Evolutionary conservation across 495 filamentous ascomycete genomes (phyloP).

Genomic region (Tricharina praecox): DNA sequence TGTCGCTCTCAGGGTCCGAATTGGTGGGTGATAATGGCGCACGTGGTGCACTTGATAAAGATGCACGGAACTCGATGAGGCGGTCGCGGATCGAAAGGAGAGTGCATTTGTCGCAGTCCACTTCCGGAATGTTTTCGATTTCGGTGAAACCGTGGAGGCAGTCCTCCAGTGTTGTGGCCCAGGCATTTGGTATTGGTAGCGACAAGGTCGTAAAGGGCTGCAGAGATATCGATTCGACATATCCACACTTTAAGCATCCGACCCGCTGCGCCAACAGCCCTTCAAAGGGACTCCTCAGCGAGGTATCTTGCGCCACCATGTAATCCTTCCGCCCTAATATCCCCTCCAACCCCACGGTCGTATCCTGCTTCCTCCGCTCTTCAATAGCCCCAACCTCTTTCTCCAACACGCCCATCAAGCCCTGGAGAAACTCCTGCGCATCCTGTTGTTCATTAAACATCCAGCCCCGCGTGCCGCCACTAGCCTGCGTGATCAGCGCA

Average conservation of each 20-base stretch:
- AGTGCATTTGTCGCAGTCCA: conserved; percentile 85
- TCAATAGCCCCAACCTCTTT: conserved; percentile 42
- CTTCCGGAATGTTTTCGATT: conserved; percentile 67
- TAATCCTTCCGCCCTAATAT: conserved; percentile 16
- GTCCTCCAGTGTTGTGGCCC: conserved; percentile 44
- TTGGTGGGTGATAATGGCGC: too few species aligned
- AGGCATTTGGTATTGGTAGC: conserved; percentile 42
- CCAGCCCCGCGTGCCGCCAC: conserved; percentile 11
- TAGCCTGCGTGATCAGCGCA: background rate
- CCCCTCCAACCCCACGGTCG: conserved; percentile 9
- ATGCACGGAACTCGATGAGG: conserved; percentile 30
- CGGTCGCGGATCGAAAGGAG: conserved; percentile 36
- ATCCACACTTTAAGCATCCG: conserved; percentile 70
- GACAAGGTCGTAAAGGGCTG: conserved; percentile 92
- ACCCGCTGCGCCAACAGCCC: conserved; percentile 80
- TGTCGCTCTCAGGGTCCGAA: background rate
- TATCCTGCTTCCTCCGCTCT: conserved; percentile 3
- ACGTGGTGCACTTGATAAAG: too few species aligned
- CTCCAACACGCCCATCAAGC: conserved; percentile 72
- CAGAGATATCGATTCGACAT: conserved; percentile 68
- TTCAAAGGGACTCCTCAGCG: conserved; percentile 53
- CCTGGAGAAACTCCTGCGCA: conserved; percentile 93
- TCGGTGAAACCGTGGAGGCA: conserved; percentile 72
- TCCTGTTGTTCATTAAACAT: conserved; percentile 60
- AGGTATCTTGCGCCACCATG: background rate